Evolutionary conservation across 805 yeast species (phyloP).

Genomic region (Saccharomycopsis oosterbeekiorum): DNA sequence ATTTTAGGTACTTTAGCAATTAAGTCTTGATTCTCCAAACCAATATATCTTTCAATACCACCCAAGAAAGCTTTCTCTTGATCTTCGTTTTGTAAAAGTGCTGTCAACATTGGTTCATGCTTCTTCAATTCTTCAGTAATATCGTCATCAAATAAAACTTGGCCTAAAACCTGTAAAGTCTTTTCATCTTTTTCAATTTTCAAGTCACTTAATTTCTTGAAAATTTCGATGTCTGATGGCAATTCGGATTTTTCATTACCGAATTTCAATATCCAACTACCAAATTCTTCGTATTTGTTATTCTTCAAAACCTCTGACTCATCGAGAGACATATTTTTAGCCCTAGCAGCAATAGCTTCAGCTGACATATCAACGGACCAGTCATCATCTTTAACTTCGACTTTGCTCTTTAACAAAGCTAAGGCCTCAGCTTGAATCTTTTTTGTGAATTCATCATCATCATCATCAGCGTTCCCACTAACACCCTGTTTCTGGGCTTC

Average conservation of each 20-base stretch:
- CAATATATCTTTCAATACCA: constrained; percentile 89
- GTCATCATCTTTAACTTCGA: constrained; percentile 14
- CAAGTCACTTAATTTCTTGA: constrained; percentile 76
- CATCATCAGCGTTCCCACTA: constrained; percentile 37
- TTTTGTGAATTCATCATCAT: constrained; percentile 35
- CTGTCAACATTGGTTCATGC: constrained; percentile 76
- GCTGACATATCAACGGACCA: constrained; percentile 20
- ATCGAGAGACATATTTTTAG: constrained; percentile 25
- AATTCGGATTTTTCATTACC: constrained; percentile 48
- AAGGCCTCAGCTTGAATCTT: constrained; percentile 37
- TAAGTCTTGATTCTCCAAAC: constrained; percentile 65
- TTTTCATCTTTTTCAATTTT: constrained; percentile 63
- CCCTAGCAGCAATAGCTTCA: constrained; percentile 19
- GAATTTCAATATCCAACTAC: constrained; percentile 23
- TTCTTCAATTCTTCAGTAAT: constrained; percentile 46
- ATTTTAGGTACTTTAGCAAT: constrained; percentile 72
- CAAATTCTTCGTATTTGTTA: constrained; percentile 29
- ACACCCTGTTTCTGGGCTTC: constrained; percentile 1
- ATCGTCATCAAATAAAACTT: constrained; percentile 72
- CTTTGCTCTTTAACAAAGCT: constrained; percentile 3
- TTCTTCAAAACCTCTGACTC: constrained; percentile 65
- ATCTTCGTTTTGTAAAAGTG: constrained; percentile 55
- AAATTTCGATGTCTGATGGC: constrained; percentile 83
- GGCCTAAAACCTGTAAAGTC: constrained; percentile 87
- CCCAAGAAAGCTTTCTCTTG: constrained; percentile 88